Evolutionary conservation across 441 rosid species (phyloP).

Genomic region (Euphorbia schlechtendalii): DNA sequence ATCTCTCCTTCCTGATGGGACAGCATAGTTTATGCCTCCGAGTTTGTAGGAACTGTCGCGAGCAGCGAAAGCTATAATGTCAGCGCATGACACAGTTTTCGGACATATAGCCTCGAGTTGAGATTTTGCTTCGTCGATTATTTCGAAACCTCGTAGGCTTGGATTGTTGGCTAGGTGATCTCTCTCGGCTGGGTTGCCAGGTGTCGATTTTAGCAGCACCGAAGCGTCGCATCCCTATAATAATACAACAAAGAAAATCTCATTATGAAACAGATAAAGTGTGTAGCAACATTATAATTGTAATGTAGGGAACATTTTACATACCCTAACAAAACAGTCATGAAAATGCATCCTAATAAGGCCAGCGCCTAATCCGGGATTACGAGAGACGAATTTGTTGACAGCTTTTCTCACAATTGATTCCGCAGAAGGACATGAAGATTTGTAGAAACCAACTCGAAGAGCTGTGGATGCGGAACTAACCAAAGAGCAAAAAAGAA

Average conservation of each 20-base stretch:
- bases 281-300: too few relatives aligned
- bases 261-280: too few relatives aligned
- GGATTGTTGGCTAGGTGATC: slow-evolving; percentile 1
- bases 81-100: background rate
- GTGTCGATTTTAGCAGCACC: background rate
- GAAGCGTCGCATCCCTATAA: slow-evolving; percentile 8
- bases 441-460: background rate
- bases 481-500: background rate
- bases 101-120: slow-evolving; percentile 1
- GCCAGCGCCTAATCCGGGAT: slow-evolving; percentile 2
- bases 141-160: slow-evolving; percentile 4
- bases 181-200: background rate
- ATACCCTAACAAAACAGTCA: slow-evolving; percentile 7
- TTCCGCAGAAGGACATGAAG: background rate
- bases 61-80: slow-evolving; percentile 1
- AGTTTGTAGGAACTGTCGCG: slow-evolving; percentile 7
- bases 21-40: background rate
- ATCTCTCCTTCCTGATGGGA: background rate
- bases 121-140: slow-evolving; percentile 2
- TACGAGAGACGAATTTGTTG: background rate
- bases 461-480: background rate
- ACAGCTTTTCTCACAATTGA: slow-evolving; percentile 1
- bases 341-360: slow-evolving; percentile 6
- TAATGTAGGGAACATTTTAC: background rate
- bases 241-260: background rate